phyloP scores from a whole-genome alignment of 208 protist genomes.

The Tritrichomonas foetus region DNA sequence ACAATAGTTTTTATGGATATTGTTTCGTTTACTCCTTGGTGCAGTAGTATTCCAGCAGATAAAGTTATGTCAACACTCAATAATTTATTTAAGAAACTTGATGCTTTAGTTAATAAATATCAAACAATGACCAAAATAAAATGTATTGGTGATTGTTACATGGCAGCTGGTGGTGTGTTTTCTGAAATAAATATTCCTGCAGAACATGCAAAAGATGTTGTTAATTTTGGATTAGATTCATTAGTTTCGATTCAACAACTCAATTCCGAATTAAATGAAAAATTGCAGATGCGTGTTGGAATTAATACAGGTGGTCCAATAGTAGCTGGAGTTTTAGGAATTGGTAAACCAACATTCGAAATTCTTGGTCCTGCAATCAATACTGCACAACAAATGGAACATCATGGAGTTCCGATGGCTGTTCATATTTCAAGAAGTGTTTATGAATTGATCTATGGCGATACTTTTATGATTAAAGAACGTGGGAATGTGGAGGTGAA shows the following conservation, averaged over 20 bases:
- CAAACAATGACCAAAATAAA: slow-evolving; percentile 5
- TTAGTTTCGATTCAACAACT: background rate
- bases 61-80: slow-evolving; percentile 19
- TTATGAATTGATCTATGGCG: slow-evolving; percentile 1
- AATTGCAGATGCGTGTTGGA: background rate
- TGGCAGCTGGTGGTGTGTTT: slow-evolving; percentile 26
- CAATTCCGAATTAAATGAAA: background rate
- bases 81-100: background rate
- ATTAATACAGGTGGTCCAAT: slow-evolving; percentile 30
- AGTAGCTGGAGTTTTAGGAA: background rate
- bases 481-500: background rate
- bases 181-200: background rate
- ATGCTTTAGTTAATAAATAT: background rate
- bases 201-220: background rate
- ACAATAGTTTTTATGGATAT: slow-evolving; percentile 3
- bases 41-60: background rate
- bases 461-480: background rate
- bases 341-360: slow-evolving; percentile 16
- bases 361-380: slow-evolving; percentile 29
- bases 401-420: background rate
- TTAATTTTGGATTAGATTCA: background rate
- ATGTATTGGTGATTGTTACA: slow-evolving; percentile 30
- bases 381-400: slow-evolving; percentile 19
- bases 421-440: background rate
- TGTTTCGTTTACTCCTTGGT: background rate